A percentile compares a stretch with the other conserved stretches of the same genome.
These are phyloP conservation scores for Populus trichocarpa DNA, from an alignment of 441 rosid genomes.

Conservation along the genomic window DNA sequence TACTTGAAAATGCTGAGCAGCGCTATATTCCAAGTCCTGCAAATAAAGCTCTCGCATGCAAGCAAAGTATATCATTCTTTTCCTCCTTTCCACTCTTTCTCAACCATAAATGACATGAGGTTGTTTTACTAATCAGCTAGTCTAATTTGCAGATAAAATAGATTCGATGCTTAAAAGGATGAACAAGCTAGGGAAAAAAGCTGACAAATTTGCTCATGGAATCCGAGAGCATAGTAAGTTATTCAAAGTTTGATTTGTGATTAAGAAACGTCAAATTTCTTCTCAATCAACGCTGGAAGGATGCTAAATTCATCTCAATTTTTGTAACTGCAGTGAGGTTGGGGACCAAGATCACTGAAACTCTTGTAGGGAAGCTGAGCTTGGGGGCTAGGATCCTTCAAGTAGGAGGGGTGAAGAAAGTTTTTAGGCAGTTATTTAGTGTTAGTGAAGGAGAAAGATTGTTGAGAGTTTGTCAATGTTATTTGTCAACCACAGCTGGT, in stretches of 20 bases:
- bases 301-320: not conserved
- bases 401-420: conserved; percentile 55
- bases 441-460: conserved; percentile 44
- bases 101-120: not conserved
- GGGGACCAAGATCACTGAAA: conserved; percentile 53
- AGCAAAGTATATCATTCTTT: conserved; percentile 16
- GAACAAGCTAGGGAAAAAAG: conserved; percentile 47
- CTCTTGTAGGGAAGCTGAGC: conserved; percentile 59
- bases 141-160: conserved; percentile 24
- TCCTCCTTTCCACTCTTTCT: not conserved
- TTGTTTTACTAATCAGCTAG: not conserved
- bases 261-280: not conserved
- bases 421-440: conserved; percentile 42
- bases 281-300: not conserved
- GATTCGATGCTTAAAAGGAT: conserved; percentile 36
- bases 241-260: not conserved
- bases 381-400: conserved; percentile 63
- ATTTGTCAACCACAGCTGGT: conserved; percentile 56
- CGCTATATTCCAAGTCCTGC: conserved; percentile 31
- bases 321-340: conserved; percentile 34
- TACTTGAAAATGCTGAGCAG: conserved; percentile 21
- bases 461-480: conserved; percentile 49
- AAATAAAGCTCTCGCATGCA: conserved; percentile 26
- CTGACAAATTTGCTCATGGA: conserved; percentile 45
- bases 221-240: conserved; percentile 41